Percentiles rank a stretch among this genome's conserved stretches.
Conservation (phyloP, 2,329 filamentous ascomycete species). For the Dactylellina haptotyla region DNA sequence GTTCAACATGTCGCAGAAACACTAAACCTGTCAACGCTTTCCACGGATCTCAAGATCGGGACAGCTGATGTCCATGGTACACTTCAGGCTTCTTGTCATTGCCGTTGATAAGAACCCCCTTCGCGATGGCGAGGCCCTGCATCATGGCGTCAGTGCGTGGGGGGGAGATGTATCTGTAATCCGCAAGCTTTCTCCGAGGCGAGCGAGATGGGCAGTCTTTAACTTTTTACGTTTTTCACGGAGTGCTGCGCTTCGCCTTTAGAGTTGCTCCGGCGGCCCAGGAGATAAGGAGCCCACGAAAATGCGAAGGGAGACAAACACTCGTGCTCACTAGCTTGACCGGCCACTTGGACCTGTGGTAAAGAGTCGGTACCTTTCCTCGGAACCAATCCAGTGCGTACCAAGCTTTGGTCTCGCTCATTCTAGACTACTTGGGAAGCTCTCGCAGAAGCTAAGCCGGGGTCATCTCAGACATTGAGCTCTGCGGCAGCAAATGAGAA, state of each 20-base stretch:
- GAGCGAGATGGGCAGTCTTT: background rate
- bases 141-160: conserved; percentile 32
- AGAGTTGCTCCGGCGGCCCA: background rate
- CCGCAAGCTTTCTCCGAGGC: conserved; percentile 46
- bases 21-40: no score
- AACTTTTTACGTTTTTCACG: conserved; percentile 9
- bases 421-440: conserved; percentile 11
- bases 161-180: conserved; percentile 5
- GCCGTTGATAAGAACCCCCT: conserved; percentile 17
- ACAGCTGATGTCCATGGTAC: no score
- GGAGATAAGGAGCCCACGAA: conserved; percentile 12
- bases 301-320: no score
- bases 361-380: background rate
- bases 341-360: no score
- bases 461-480: background rate
- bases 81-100: background rate
- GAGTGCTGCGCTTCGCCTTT: no score
- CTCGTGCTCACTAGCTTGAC: no score
- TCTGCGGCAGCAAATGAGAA: conserved; percentile 15
- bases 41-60: no score
- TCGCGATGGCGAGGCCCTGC: background rate
- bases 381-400: conserved; percentile 1
- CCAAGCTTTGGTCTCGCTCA: background rate
- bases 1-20: no score
- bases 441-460: background rate